A percentile compares a stretch with the other conserved stretches of the same genome.
These are phyloP conservation scores for Liquidambar formosana DNA, from an alignment of 164 flowering plant genomes.

Conservation along the genomic window DNA sequence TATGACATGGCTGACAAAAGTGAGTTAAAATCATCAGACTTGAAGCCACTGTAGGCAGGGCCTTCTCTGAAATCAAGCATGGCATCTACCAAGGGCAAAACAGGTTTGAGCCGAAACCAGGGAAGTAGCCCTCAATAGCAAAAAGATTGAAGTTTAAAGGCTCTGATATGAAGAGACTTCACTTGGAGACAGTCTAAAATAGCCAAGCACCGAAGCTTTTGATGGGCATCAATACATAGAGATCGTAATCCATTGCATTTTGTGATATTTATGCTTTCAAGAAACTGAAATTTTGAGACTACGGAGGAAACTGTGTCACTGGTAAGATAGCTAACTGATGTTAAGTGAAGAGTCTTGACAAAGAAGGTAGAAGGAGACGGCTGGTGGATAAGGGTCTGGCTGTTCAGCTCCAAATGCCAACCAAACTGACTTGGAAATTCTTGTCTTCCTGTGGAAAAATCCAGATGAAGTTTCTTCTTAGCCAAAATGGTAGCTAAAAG, in stretches of 20 bases:
- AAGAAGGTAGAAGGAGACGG: slow-evolving; percentile 16
- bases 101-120: slow-evolving; percentile 11
- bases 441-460: slow-evolving; percentile 16
- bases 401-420: slow-evolving; percentile 14
- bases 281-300: slow-evolving; percentile 11
- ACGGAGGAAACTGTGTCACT: slow-evolving; percentile 23
- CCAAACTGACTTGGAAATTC: slow-evolving; percentile 7
- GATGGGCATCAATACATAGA: slow-evolving; percentile 5
- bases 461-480: slow-evolving; percentile 19
- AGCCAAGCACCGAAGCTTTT: slow-evolving; percentile 16
- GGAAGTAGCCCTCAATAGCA: slow-evolving; percentile 23
- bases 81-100: slow-evolving; percentile 21
- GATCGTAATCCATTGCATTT: slow-evolving; percentile 20
- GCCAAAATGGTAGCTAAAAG: slow-evolving; percentile 16
- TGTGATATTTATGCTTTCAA: slow-evolving; percentile 22
- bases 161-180: slow-evolving; percentile 15
- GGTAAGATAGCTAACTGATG: slow-evolving; percentile 20
- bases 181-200: slow-evolving; percentile 21
- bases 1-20: slow-evolving; percentile 17
- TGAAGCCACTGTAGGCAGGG: slow-evolving; percentile 2
- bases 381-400: background rate
- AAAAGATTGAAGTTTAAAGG: slow-evolving; percentile 18
- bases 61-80: slow-evolving; percentile 26
- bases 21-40: slow-evolving; percentile 4
- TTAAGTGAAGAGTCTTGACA: slow-evolving; percentile 18